Conservation (phyloP, 768 basidiomycete genomes). For the Heimioporus sp. region DNA sequence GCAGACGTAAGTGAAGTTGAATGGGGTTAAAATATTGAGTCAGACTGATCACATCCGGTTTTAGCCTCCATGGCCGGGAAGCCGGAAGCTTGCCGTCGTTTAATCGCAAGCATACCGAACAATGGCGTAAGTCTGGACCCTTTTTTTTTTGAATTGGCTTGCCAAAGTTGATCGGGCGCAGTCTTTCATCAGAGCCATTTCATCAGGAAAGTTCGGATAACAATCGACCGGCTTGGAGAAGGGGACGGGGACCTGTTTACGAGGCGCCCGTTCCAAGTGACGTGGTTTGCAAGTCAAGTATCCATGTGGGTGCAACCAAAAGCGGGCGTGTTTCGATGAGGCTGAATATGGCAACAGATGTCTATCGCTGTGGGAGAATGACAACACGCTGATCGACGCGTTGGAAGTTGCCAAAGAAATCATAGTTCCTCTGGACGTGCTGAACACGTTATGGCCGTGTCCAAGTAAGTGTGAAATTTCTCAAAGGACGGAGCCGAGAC, state of each 20-base stretch:
- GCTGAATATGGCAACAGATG: constrained; percentile 41
- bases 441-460: constrained; percentile 71
- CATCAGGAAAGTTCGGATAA: constrained; percentile 55
- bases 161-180: constrained; percentile 21
- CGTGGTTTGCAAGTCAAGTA: constrained; percentile 70
- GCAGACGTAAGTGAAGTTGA: constrained; percentile 51
- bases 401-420: constrained; percentile 67
- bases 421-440: constrained; percentile 58
- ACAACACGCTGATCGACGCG: constrained; percentile 54
- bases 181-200: constrained; percentile 70
- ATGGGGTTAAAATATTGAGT: background rate
- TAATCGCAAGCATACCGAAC: constrained; percentile 68
- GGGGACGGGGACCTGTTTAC: constrained; percentile 55
- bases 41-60: constrained; percentile 23
- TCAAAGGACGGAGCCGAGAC: constrained; percentile 7
- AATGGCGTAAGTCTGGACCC: constrained; percentile 63
- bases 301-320: constrained; percentile 44
- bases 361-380: constrained; percentile 62
- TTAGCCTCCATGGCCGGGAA: constrained; percentile 52
- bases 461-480: constrained; percentile 33
- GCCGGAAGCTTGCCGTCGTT: constrained; percentile 50
- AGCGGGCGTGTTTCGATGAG: background rate
- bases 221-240: constrained; percentile 52
- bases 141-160: constrained; percentile 2
- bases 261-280: constrained; percentile 65